Percentiles rank a stretch among this genome's conserved stretches.
Conservation (phyloP, 257 asterid genomes). For the Anisodus acutangulus region DNA sequence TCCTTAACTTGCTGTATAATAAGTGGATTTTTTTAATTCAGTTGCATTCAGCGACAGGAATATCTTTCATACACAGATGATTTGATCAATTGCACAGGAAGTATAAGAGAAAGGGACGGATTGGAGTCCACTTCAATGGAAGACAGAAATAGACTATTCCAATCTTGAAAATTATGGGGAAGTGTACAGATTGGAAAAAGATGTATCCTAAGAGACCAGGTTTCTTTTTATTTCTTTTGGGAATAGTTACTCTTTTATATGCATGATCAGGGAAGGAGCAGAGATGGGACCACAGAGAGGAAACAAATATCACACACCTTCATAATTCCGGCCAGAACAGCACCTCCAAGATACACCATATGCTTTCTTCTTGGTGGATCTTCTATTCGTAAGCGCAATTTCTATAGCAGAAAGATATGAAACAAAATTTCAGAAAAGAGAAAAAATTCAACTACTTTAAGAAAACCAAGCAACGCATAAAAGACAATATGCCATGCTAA, state of each 20-base stretch:
- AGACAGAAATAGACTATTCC: neutral
- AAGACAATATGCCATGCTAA: neutral
- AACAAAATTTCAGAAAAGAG: neutral
- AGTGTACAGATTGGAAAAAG: conserved; percentile 9
- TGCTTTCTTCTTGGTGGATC: conserved; percentile 99
- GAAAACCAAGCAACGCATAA: conserved; percentile 8
- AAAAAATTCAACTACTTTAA: neutral
- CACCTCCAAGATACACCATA: conserved; percentile 98
- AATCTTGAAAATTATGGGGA: neutral
- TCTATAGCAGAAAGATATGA: conserved; percentile 49
- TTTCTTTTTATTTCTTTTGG: neutral
- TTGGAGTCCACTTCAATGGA: neutral
- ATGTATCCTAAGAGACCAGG: neutral
- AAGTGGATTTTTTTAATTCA: neutral
- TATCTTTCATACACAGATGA: neutral
- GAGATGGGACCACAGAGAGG: conserved; percentile 34
- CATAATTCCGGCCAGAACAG: conserved; percentile 99
- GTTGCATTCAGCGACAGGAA: neutral
- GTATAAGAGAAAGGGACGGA: neutral
- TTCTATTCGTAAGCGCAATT: conserved; percentile 89
- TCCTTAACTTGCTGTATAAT: neutral
- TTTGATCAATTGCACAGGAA: neutral
- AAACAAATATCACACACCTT: conserved; percentile 56
- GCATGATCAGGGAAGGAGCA: conserved; percentile 19
- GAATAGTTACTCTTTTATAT: neutral